phyloP scores from a whole-genome alignment of 148 eudicot genomes.

The Gaultheria prostrata region DNA sequence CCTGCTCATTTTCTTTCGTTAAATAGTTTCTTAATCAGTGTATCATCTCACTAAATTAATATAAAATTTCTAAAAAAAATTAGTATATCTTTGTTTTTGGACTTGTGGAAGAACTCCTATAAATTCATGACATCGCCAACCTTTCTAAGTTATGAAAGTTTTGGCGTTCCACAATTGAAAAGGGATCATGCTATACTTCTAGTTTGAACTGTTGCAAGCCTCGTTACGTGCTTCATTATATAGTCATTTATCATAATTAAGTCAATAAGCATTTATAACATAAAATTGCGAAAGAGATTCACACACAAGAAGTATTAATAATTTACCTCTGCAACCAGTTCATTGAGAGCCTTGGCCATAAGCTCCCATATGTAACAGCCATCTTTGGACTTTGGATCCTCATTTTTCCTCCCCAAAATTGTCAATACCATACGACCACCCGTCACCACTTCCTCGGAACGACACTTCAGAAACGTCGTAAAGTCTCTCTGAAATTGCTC shows the following conservation, averaged over 20 bases:
- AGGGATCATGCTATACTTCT: neutral
- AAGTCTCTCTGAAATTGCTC: slow-evolving; percentile 54
- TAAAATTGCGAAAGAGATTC: neutral
- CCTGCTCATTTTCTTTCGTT: too few relatives aligned
- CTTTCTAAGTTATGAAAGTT: too few relatives aligned
- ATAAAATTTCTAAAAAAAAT: too few relatives aligned
- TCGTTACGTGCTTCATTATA: neutral
- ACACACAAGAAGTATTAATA: neutral
- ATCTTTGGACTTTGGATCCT: slow-evolving; percentile 40
- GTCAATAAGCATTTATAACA: too few relatives aligned
- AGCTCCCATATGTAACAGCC: slow-evolving; percentile 47
- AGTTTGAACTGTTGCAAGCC: neutral
- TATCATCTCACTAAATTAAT: too few relatives aligned
- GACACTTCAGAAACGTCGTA: slow-evolving; percentile 34
- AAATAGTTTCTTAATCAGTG: too few relatives aligned
- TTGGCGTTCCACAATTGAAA: too few relatives aligned
- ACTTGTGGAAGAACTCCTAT: too few relatives aligned
- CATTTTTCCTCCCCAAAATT: slow-evolving; percentile 42
- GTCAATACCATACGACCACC: slow-evolving; percentile 60
- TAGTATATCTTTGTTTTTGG: too few relatives aligned
- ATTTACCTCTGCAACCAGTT: slow-evolving; percentile 56
- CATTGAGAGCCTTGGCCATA: slow-evolving; percentile 39
- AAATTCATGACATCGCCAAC: too few relatives aligned
- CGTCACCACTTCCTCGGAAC: slow-evolving; percentile 41
- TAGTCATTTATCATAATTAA: neutral